Evolutionary conservation across 169 alveolate species (phyloP), one percentile per base, ranked within the genome.

Genomic region (Perkinsus olseni): DNA sequence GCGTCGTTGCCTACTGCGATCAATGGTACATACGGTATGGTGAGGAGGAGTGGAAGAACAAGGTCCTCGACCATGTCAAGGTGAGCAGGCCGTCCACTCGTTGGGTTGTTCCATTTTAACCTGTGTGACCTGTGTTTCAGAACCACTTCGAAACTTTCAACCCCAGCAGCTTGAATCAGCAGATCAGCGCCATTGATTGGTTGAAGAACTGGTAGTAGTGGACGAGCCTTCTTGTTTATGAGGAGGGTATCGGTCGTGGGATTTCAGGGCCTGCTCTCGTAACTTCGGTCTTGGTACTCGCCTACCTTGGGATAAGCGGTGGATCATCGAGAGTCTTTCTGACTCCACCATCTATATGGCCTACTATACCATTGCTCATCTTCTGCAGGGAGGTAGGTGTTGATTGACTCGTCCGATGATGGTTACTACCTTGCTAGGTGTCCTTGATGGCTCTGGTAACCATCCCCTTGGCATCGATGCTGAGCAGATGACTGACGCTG

Each of bases 281-380:
- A 97, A 99, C 38, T 98, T 98, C 94, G 99, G 99, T 38, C 97
- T 99, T 91, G 99, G 99, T 3, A 98, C 99, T 36, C 94, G 95
- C 62, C 96, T 99, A 62, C 99, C 99, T 21, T 97, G 99, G 98
- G 99, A 98, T 93, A 96, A 95, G 94, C 97, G 96, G 50, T 97
- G 96, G 92, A 93, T 99, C 91, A 99, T 99, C 48, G 99, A 99
- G 94, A 98, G 99, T 45, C 97, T 99, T 34, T 98, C 99, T 24
- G 99, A 99, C 95, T 98, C 99, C 20, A 99, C 99, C 36, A 98
- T 99, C 91, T 99, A 99, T 95, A 98, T 99, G 99, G 99, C 99
- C 37, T 99, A 98, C 96, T 99, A 99, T 96, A 99, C 99, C 74
- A 97, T 99, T 48, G 98, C 99, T 21, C 99, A 99, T 95, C 98